These are phyloP conservation scores for Paraphysoderma sedebokerense DNA, from an alignment of 371 early-diverging fungal species.

Conservation along the genomic window DNA sequence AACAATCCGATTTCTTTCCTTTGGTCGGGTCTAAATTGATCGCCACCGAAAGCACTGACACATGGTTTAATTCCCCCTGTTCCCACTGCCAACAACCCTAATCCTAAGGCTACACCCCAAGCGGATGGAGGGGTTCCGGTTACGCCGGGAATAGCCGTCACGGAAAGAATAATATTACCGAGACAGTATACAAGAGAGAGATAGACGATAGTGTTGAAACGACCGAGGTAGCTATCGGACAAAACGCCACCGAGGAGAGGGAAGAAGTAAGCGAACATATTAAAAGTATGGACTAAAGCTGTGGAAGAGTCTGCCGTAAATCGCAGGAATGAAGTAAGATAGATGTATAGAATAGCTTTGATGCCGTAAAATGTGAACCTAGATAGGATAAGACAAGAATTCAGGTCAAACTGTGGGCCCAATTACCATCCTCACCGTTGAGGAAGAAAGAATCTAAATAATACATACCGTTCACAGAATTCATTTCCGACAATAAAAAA, in stretches of 20 bases:
- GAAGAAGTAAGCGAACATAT: constrained; percentile 14
- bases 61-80: constrained; percentile 25
- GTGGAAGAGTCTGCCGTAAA: constrained; percentile 5
- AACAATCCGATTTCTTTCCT: constrained; percentile 5
- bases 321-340: constrained; percentile 4
- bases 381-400: neutral
- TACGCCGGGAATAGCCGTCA: constrained; percentile 7
- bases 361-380: constrained; percentile 18
- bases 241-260: constrained; percentile 17
- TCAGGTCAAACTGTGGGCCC: neutral
- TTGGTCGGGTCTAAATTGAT: constrained; percentile 10
- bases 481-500: constrained; percentile 17
- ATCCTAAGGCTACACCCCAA: constrained; percentile 4
- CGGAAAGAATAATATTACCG: constrained; percentile 10
- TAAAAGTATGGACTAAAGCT: constrained; percentile 13
- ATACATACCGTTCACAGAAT: constrained; percentile 14
- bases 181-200: constrained; percentile 12
- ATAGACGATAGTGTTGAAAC: constrained; percentile 12
- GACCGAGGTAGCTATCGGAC: constrained; percentile 14
- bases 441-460: too few relatives aligned
- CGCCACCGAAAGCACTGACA: constrained; percentile 7
- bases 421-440: too few relatives aligned
- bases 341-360: constrained; percentile 14
- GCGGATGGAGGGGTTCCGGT: constrained; percentile 1
- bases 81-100: constrained; percentile 14